Base-by-base conservation (phyloP, 2,329 filamentous ascomycete species). In the Stagonosporopsis cucurbitacearum region DNA sequence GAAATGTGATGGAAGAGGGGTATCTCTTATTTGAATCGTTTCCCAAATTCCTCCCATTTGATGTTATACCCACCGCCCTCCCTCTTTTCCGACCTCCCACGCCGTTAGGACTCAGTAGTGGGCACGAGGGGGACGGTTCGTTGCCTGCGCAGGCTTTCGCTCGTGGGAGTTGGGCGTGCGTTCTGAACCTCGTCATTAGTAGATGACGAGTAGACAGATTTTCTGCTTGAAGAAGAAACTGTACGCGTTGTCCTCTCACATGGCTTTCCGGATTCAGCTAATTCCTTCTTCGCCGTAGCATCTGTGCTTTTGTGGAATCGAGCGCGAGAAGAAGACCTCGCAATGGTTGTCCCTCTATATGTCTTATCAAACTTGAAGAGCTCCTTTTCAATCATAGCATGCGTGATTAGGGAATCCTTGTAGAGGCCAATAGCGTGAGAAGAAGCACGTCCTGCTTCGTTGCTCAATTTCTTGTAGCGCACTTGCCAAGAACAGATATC, bases 391-490 rank as follows among this genome's bases (percentile, higher is more conserved):
- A 58, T 36, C 7, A 58, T 48, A 7, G 40, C 48, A 7, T 51
- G 54, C 7, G 43, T 50, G 2, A 35, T 46, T 11, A 20, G 9
- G 4, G 11, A 5, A 15, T 23, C 36, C 3, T 22, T 11, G 20
- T 2, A 20, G 4, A 15, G 4, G 17, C 17, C 11, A 12, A 11
- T 11, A 19, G 1, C 11, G 12, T 7, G 12, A 11, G 35, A 8
- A 11, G 12, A 37, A 12, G 35, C 8, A 19, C 12, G 35, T 12
- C 2, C 4, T n/a, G 20, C 19, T 3, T 64, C 63, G n/a, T 62
- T 35, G 22, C 66, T 58, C 6, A 69, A 43, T 26, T 70, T 69
- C 49, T 72, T 72, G 51, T 72, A 72, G 2, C 56, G 55, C 17
- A 72, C 64, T 1, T 44, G 55, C 65, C 65, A 71, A 3, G 51